Percentiles rank a stretch among this genome's conserved stretches.
Evolutionary conservation across 2,329 filamentous ascomycete species (phyloP).

Genomic region (Huntiella abstrusa): DNA sequence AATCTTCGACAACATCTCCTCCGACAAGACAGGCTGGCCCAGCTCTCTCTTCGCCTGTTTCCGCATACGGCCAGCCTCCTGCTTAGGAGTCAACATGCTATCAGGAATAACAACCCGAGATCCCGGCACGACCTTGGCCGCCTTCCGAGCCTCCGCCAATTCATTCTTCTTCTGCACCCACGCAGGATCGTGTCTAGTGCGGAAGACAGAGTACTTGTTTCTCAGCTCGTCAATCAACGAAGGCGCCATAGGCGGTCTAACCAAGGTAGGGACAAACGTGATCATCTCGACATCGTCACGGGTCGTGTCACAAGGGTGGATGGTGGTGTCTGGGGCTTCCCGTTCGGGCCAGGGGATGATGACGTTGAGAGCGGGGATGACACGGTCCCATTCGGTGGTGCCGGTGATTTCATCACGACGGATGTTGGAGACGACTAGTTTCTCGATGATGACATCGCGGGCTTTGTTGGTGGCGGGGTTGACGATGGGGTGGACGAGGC

Average conservation of each 20-base stretch:
- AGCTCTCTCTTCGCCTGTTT: constrained; percentile 30
- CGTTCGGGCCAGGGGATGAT: constrained; percentile 64
- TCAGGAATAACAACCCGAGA: constrained; percentile 14
- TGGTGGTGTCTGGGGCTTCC: constrained; percentile 29
- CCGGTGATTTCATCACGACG: constrained; percentile 23
- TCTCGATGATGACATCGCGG: constrained; percentile 60
- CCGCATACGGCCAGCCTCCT: constrained; percentile 39
- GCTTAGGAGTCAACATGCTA: constrained; percentile 36
- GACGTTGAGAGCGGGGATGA: constrained; percentile 53
- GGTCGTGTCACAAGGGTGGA: constrained; percentile 49
- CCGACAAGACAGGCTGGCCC: constrained; percentile 36
- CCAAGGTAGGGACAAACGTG: constrained; percentile 62
- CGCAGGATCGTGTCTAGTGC: constrained; percentile 59
- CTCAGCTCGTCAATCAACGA: constrained; percentile 71
- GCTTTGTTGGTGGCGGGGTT: constrained; percentile 44
- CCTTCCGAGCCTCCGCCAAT: constrained; percentile 31
- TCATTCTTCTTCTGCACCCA: constrained; percentile 47
- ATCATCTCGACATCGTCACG: constrained; percentile 55
- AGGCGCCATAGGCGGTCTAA: constrained; percentile 59
- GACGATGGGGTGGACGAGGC: constrained; percentile 60
- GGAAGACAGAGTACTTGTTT: constrained; percentile 64
- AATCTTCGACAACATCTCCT: constrained; percentile 42
- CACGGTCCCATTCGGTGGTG: constrained; percentile 28
- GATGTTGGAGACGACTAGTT: constrained; percentile 36
- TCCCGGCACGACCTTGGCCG: constrained; percentile 8